Conservation (phyloP, 2,329 filamentous ascomycete species). For the Calonectria naviculata region DNA sequence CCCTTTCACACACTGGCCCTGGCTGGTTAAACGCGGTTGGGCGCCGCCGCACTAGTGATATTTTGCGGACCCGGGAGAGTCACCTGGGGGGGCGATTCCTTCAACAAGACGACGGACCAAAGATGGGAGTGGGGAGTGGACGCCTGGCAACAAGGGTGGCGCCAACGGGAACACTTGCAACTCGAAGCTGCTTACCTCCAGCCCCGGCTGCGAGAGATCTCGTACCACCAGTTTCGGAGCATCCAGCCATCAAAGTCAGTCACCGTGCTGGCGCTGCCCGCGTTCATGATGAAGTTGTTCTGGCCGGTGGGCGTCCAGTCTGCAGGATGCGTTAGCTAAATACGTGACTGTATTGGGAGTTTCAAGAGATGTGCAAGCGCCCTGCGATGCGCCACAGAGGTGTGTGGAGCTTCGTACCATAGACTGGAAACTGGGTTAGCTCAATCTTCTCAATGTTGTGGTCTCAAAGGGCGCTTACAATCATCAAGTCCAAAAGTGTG, state of each 20-base stretch:
- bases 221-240: slow-evolving; percentile 58
- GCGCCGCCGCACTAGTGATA: slow-evolving; percentile 39
- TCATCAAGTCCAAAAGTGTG: slow-evolving; percentile 57
- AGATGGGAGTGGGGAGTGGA: neutral
- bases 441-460: neutral
- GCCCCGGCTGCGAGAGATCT: slow-evolving; percentile 43
- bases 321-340: neutral
- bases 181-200: slow-evolving; percentile 29
- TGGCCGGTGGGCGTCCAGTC: slow-evolving; percentile 57
- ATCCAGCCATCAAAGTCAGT: slow-evolving; percentile 64
- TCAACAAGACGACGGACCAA: neutral
- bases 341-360: neutral
- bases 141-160: neutral
- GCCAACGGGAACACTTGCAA: neutral
- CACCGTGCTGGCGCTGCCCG: slow-evolving; percentile 52
- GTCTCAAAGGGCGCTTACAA: slow-evolving; percentile 38
- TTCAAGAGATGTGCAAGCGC: neutral
- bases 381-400: neutral
- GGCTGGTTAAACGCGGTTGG: slow-evolving; percentile 30
- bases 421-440: slow-evolving; percentile 25
- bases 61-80: neutral
- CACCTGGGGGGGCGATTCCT: neutral
- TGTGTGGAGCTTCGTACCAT: slow-evolving; percentile 17
- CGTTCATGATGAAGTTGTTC: slow-evolving; percentile 57
- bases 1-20: slow-evolving; percentile 35